A percentile compares a stretch with the other conserved stretches of the same genome.
Conservation (phyloP, 2,329 filamentous ascomycete species). For the Neocucurbitaria cava region DNA sequence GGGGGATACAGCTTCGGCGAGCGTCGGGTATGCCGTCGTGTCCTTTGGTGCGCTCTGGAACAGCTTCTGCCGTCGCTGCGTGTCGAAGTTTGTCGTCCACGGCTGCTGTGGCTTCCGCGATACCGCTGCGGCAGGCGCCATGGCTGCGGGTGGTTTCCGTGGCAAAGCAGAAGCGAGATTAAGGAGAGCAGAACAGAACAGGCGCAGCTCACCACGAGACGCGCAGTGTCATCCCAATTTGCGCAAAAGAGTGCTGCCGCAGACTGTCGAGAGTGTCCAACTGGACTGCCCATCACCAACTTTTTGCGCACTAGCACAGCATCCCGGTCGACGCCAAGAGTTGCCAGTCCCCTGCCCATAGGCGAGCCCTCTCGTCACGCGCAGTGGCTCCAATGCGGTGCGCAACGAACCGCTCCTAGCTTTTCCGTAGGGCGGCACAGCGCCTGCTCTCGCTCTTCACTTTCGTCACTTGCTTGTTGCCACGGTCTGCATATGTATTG, state of each 20-base stretch:
- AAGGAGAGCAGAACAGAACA: not conserved
- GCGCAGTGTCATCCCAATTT: constrained; percentile 1
- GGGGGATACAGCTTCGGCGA: constrained; percentile 85
- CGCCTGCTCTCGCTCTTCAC: constrained; percentile 35
- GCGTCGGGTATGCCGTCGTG: constrained; percentile 83
- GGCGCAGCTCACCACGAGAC: constrained; percentile 11
- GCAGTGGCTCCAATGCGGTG: constrained; percentile 28
- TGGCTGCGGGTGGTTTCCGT: constrained; percentile 19
- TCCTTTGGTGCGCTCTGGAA: constrained; percentile 90
- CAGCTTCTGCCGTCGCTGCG: constrained; percentile 82
- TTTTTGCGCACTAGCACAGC: constrained; percentile 9
- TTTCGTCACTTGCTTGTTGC: constrained; percentile 22
- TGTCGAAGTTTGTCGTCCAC: constrained; percentile 89
- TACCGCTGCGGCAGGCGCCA: constrained; percentile 53
- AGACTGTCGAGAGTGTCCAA: not conserved
- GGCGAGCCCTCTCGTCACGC: constrained; percentile 25
- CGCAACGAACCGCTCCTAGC: constrained; percentile 28
- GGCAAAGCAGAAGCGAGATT: constrained; percentile 1
- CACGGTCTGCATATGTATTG: constrained; percentile 15
- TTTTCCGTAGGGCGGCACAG: constrained; percentile 40
- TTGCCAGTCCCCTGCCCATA: constrained; percentile 12
- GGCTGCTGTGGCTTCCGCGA: constrained; percentile 55
- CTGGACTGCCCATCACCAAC: constrained; percentile 12
- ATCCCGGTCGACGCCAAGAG: constrained; percentile 2
- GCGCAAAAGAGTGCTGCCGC: not conserved